These are phyloP conservation scores for Aquilaria malaccensis DNA, from an alignment of 345 rosid genomes.

Conservation along the genomic window DNA sequence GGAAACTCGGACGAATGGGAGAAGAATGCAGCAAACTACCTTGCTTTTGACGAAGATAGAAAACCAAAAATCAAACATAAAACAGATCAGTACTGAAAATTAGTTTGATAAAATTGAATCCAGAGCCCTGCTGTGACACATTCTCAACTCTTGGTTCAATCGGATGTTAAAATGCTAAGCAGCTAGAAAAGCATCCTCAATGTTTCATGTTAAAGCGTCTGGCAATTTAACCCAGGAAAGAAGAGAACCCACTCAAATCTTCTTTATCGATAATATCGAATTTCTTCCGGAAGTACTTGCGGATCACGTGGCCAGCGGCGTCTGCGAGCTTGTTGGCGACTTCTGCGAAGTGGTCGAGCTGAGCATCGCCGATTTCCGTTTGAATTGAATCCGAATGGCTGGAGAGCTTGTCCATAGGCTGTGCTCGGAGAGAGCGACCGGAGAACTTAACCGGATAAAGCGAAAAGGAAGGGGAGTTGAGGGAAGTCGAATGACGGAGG, in stretches of 20 bases:
- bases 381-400: constrained; percentile 4
- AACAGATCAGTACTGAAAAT: too few species aligned
- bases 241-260: constrained; percentile 52
- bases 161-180: too few species aligned
- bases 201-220: not conserved
- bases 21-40: too few species aligned
- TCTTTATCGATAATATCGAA: constrained; percentile 79
- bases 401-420: constrained; percentile 23
- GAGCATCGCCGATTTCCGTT: constrained; percentile 14
- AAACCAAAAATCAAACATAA: too few species aligned
- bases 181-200: too few species aligned
- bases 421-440: constrained; percentile 14
- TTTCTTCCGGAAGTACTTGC: constrained; percentile 70
- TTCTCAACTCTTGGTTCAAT: too few species aligned
- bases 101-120: too few species aligned
- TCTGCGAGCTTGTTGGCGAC: constrained; percentile 71
- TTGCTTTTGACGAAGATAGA: too few species aligned
- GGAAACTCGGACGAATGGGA: too few species aligned
- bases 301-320: constrained; percentile 84
- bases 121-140: too few species aligned
- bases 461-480: not conserved
- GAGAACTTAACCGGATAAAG: not conserved
- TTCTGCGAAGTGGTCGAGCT: constrained; percentile 42
- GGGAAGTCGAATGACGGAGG: not conserved
- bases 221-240: not conserved